Base-by-base conservation (phyloP, 768 basidiomycete species). In the Phanerodontia chrysosporium region DNA sequence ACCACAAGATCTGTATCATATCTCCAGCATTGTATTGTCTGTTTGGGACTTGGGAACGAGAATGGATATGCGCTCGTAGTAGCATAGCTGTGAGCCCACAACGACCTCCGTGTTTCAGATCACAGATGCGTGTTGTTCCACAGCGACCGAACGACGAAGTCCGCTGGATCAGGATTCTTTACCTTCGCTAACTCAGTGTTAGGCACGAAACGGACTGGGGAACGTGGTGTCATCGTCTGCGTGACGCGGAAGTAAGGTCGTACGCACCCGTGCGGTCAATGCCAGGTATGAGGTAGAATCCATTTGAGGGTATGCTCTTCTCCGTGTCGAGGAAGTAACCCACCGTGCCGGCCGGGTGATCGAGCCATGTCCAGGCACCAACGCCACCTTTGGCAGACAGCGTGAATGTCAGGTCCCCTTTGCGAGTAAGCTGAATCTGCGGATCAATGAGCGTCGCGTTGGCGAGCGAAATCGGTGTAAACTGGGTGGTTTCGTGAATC, bases 331-430 rank as follows among this genome's bases (percentile, higher is more conserved):
- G 68, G 64, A 85, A 85, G 45, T 77, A 70, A 7, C 83, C 83
- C 1, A 83, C 71, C 0, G 81, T 84, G n/a, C 80, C 80, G 0
- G 73, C 69, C 0, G 83, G 83, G 67, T 84, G 83, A 55, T 84
- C 83, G 1, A 85, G 70, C 83, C 83, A 84, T 5, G 83, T 79
- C 79, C 81, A 84, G 0, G 77, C 72, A 0, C 78, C 82, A 4
- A 84, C 83, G 0, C 83, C 83, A 13, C 80, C 78, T 45, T 69
- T 67, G 1, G 82, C 83, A 2, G 81, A 82, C 4, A 85, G 66
- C 1, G 76, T 79, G 65, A 85, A 84, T 0, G 76, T 78, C 53
- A 79, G 64, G 59, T 78, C 66, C 5, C 65, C 51, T 0, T 63
- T 59, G 9, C 66, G 55, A 0, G 65, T 72, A 6, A 83, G 57